These are phyloP conservation scores for Verticillium longisporum DNA, from an alignment of 2,329 filamentous ascomycete species.

Conservation along the genomic window DNA sequence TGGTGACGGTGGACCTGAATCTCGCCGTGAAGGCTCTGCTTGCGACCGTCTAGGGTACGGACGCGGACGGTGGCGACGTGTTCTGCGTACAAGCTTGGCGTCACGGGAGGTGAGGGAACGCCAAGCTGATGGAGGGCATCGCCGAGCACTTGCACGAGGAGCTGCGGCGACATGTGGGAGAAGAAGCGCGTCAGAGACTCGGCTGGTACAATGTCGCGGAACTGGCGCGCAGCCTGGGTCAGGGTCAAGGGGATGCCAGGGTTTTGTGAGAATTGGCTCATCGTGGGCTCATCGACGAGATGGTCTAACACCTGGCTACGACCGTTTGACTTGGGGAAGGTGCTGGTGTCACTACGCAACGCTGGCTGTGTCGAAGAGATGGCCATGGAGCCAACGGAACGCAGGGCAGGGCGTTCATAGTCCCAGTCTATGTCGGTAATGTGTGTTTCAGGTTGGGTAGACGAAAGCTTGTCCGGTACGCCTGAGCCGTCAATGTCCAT, in stretches of 20 bases:
- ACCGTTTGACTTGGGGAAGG: constrained; percentile 22
- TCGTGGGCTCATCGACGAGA: constrained; percentile 79
- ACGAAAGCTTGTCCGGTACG: constrained; percentile 42
- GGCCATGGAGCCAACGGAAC: constrained; percentile 37
- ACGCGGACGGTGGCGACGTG: constrained; percentile 62
- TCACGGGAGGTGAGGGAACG: constrained; percentile 58
- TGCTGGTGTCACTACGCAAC: constrained; percentile 23
- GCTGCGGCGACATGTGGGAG: constrained; percentile 66
- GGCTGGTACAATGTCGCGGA: constrained; percentile 84
- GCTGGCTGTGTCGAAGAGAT: constrained; percentile 45
- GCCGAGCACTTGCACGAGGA: constrained; percentile 72
- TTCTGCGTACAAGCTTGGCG: constrained; percentile 42
- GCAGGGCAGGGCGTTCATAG: constrained; percentile 70
- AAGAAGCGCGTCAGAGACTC: constrained; percentile 89
- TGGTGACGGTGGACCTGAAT: constrained; percentile 63
- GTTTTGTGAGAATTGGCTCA: constrained; percentile 75
- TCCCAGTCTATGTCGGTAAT: constrained; percentile 73
- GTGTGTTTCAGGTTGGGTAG: constrained; percentile 74
- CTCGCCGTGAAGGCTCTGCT: constrained; percentile 68
- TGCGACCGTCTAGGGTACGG: constrained; percentile 64
- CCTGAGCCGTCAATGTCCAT: constrained; percentile 63
- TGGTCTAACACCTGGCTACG: constrained; percentile 40
- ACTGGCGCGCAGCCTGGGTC: constrained; percentile 82
- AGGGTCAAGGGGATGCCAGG: constrained; percentile 75
- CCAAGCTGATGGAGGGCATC: constrained; percentile 81